Percentiles rank a stretch among this genome's conserved stretches.
phyloP scores from a whole-genome alignment of 805 yeast genomes.

The Jamesozyma jinghongensis region DNA sequence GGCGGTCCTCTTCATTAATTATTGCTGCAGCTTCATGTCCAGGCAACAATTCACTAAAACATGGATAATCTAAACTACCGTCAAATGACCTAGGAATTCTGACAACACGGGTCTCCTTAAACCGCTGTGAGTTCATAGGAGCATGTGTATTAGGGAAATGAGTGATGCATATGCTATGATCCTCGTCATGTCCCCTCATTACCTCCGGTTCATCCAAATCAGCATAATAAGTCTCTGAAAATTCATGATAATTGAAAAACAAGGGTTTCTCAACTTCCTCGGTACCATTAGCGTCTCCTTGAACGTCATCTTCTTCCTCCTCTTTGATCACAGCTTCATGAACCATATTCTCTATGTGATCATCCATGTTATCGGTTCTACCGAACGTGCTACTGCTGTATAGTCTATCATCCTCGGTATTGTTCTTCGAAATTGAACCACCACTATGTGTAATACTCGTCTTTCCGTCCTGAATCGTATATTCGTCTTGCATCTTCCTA shows the following conservation, averaged over 20 bases:
- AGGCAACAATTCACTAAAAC: constrained; percentile 46
- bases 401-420: background rate
- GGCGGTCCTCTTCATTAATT: constrained; percentile 7
- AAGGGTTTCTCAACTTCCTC: constrained; percentile 7
- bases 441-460: constrained; percentile 2
- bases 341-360: background rate
- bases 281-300: background rate
- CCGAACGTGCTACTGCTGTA: background rate
- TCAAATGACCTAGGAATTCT: constrained; percentile 50
- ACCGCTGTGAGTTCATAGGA: constrained; percentile 24
- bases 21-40: constrained; percentile 60
- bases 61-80: constrained; percentile 37
- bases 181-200: constrained; percentile 22
- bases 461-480: background rate
- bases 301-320: background rate
- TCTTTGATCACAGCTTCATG: background rate
- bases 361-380: background rate
- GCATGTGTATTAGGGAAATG: constrained; percentile 59
- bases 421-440: background rate
- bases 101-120: constrained; percentile 44
- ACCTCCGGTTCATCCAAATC: constrained; percentile 9
- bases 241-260: constrained; percentile 67
- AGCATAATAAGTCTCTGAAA: constrained; percentile 31
- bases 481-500: background rate
- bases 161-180: constrained; percentile 40